Conservation (phyloP, 768 basidiomycete genomes). For the Kwoniella dejecticola region DNA sequence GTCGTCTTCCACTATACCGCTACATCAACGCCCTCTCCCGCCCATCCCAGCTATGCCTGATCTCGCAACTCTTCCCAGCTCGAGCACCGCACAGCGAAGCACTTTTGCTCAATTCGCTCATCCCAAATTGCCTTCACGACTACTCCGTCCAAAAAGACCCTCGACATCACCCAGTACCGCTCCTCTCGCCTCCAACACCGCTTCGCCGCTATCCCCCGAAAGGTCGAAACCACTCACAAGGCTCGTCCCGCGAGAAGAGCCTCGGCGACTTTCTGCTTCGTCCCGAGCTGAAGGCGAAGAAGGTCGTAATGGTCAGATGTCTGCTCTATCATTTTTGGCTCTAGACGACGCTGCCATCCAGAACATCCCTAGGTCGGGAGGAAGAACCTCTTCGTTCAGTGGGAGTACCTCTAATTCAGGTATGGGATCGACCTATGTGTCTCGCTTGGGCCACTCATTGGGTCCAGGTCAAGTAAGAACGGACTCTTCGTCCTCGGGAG, state of each 20-base stretch:
- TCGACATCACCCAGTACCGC: not conserved
- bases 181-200: not conserved
- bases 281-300: not conserved
- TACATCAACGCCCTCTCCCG: conserved; percentile 14
- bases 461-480: not conserved
- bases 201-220: not conserved
- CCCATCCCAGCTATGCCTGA: conserved; percentile 6
- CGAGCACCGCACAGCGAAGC: not conserved
- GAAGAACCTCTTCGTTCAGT: not conserved
- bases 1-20: conserved; percentile 10
- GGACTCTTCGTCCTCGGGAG: not conserved
- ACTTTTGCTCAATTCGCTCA: conserved; percentile 1
- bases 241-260: conserved; percentile 9
- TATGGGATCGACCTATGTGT: not conserved
- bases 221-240: not conserved
- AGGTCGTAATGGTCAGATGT: conserved; percentile 4
- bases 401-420: not conserved
- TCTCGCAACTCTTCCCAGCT: not conserved
- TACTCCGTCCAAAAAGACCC: conserved; percentile 7
- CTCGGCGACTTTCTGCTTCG: conserved; percentile 1
- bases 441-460: too few relatives aligned
- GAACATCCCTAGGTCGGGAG: not conserved
- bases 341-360: conserved; percentile 5
- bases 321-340: conserved; percentile 18
- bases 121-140: not conserved